Conservation (phyloP, 345 rosid species). For the Acer campestre region DNA sequence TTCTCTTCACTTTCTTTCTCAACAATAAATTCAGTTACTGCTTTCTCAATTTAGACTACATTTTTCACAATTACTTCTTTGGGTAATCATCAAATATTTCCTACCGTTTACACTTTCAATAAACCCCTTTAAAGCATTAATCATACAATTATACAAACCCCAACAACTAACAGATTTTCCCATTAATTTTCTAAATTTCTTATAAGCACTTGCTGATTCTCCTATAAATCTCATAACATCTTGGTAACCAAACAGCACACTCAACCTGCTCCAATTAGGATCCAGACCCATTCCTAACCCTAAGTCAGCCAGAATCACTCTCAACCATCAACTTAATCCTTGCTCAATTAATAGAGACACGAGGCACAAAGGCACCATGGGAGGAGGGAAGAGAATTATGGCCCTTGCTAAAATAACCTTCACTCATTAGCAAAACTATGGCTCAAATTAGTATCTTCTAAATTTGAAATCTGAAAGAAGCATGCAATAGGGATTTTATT, state of each 20-base stretch:
- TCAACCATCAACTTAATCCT: background rate
- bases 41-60: background rate
- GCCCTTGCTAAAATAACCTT: background rate
- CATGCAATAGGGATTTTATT: background rate
- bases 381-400: background rate
- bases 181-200: conserved; percentile 9
- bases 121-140: conserved; percentile 4
- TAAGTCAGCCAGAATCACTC: background rate
- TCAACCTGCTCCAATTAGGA: background rate
- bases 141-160: conserved; percentile 5
- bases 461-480: background rate
- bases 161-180: conserved; percentile 11
- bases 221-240: conserved; percentile 13
- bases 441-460: background rate
- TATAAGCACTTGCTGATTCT: conserved; percentile 9
- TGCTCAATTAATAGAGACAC: background rate
- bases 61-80: conserved; percentile 5
- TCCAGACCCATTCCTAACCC: background rate
- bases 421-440: background rate
- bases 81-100: background rate
- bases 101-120: conserved; percentile 3
- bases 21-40: background rate
- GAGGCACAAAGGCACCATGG: background rate
- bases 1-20: background rate
- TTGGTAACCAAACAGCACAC: conserved; percentile 5